Percentiles rank a stretch among this genome's conserved stretches.
These are phyloP conservation scores for Backusella macrospora DNA, from an alignment of 192 early-diverging fungal species.

Conservation along the genomic window DNA sequence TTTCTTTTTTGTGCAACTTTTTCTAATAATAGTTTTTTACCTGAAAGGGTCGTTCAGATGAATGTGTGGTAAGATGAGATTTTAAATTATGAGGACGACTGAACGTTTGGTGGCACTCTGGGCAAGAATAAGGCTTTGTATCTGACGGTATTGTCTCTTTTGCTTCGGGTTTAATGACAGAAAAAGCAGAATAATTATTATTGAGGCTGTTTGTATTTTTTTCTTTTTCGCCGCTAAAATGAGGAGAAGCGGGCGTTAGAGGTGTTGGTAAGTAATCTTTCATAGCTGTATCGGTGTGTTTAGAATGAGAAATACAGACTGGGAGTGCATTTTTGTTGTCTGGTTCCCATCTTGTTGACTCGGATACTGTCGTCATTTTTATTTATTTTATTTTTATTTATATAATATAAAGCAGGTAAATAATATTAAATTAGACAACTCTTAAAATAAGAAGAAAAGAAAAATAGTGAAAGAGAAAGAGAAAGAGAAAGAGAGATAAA, in stretches of 20 bases:
- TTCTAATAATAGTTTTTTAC: constrained; percentile 25
- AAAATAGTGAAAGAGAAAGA: neutral
- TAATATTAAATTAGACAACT: neutral
- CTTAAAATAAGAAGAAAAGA: neutral
- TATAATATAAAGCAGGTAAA: neutral
- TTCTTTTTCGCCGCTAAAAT: neutral
- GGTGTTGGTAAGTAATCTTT: constrained; percentile 29
- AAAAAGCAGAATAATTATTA: constrained; percentile 20
- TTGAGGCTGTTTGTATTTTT: constrained; percentile 8
- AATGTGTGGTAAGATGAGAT: constrained; percentile 38
- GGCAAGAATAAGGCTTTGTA: constrained; percentile 29
- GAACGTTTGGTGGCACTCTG: constrained; percentile 34
- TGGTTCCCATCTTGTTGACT: constrained; percentile 4
- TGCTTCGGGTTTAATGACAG: constrained; percentile 10
- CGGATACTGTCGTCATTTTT: neutral
- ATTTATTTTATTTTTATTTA: neutral
- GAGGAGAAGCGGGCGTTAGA: neutral
- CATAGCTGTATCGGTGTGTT: constrained; percentile 13
- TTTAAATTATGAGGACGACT: constrained; percentile 37
- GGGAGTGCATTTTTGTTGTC: constrained; percentile 14
- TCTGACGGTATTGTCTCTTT: constrained; percentile 17
- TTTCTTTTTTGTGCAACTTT: neutral
- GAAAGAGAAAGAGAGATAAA: neutral
- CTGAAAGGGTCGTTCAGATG: constrained; percentile 33
- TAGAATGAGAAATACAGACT: neutral